Conservation (phyloP, 2,329 filamentous ascomycete species). For the Diaporthe caulivora region DNA sequence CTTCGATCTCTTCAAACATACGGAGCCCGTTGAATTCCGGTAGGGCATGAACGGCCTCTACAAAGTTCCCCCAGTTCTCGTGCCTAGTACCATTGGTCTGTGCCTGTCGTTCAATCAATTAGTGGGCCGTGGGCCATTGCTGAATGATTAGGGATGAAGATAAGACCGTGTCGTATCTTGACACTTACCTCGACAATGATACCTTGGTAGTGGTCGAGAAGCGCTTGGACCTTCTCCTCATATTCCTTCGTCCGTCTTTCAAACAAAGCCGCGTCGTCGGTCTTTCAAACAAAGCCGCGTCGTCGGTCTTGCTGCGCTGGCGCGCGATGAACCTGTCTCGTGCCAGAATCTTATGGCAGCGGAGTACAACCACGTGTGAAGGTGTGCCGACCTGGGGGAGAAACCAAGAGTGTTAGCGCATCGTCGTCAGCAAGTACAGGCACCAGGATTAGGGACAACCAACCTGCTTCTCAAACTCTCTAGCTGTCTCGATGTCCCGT, state of each 20-base stretch:
- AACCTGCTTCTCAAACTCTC: background rate
- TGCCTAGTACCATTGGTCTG: background rate
- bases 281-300: background rate
- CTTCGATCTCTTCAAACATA: background rate
- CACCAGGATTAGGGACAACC: accelerated
- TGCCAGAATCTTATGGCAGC: background rate
- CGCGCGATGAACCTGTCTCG: background rate
- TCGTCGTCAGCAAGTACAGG: accelerated
- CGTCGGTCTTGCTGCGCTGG: background rate
- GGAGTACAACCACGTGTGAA: accelerated
- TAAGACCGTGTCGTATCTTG: background rate
- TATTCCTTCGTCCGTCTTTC: background rate
- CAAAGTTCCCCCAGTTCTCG: background rate
- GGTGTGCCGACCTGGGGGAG: background rate
- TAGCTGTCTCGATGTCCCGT: background rate
- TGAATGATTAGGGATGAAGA: too few species aligned
- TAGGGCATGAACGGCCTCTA: background rate
- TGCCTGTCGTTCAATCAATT: background rate
- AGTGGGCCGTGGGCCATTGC: accelerated
- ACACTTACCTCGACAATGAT: background rate
- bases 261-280: background rate
- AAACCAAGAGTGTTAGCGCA: background rate
- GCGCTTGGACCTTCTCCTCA: background rate
- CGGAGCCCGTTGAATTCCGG: background rate
- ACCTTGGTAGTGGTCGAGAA: background rate